Evolutionary conservation across 257 asterid species (phyloP), one percentile per base, ranked within the genome.

Genomic region (Solanum tarijense): DNA sequence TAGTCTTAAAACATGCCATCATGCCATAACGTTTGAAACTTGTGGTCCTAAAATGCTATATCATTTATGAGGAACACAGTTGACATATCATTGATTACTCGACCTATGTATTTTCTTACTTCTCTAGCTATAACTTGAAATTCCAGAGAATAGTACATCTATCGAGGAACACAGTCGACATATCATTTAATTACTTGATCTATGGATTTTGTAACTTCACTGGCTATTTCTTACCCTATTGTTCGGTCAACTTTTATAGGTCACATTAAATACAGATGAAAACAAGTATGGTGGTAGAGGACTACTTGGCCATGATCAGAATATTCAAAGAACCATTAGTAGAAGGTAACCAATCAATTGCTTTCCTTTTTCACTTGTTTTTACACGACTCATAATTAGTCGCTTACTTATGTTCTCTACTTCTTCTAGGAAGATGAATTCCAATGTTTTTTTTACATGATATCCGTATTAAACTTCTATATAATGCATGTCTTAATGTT

Each of bases 231-330:
- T 81, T 29, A 81, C 31, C 29, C 29, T 81, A 48, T 81, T 81
- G 38, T 48, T 46, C 11, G 41, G 25, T 18, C 1, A 81, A 46
- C 39, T 81, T 20, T 81, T 23, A 29, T 93, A 97, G 99, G 90
- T 97, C 65, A 86, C 91, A 85, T 88, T 97, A 82, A 97, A 97
- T 90, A 93, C 98, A 12, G 99, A 97, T 90, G 98, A 97, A 81
- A 92, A 88, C 71, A 92, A 91, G 86, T 96, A 97, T 85, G 98
- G 98, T 7, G 99, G 99, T 75, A 95, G 90, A 91, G 98, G 95
- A 88, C 89, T 94, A 85, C 90, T 97, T 85, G 88, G 73, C 74
- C 90, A 55, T 88, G 94, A 91, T 87, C 92, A 91, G 60, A 92
- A 94, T 90, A 83, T 92, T 88, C 95, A 91, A 90, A 93, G 94